Evolutionary conservation across 2,329 filamentous ascomycete species (phyloP).

Genomic region (Phialemonium atrogriseum): DNA sequence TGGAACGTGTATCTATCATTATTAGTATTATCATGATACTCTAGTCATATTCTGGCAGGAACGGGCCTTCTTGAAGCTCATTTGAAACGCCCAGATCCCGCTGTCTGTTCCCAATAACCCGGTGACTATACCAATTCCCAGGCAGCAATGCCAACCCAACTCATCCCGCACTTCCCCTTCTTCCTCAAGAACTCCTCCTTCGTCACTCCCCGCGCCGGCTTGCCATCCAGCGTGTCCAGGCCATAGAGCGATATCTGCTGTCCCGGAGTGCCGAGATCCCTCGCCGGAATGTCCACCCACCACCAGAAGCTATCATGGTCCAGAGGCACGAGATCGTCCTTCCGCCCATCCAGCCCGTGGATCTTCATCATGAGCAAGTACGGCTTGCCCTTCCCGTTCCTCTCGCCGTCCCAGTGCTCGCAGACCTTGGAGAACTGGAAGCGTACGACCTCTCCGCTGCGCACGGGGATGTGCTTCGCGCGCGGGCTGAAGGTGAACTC

Average conservation of each 20-base stretch:
- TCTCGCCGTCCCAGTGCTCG: constrained; percentile 71
- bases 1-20: no score
- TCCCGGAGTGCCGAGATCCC: constrained; percentile 59
- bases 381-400: constrained; percentile 57
- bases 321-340: constrained; percentile 62
- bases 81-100: no score
- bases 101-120: no score
- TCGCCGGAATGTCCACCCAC: constrained; percentile 67
- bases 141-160: constrained; percentile 32
- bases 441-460: constrained; percentile 47
- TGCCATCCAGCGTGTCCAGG: constrained; percentile 39
- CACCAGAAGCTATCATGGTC: constrained; percentile 72
- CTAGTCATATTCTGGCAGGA: not conserved
- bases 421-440: constrained; percentile 79
- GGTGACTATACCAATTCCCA: constrained; percentile 45
- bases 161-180: constrained; percentile 35
- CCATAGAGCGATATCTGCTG: constrained; percentile 59
- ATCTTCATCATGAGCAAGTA: constrained; percentile 64
- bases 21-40: not conserved
- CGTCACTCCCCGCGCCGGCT: constrained; percentile 39
- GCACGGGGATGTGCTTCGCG: constrained; percentile 50
- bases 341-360: constrained; percentile 56
- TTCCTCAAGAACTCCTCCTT: constrained; percentile 36
- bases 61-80: no score
- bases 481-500: constrained; percentile 54